phyloP scores from a whole-genome alignment of 1,284 basidiomycete genomes.

The Malassezia obtusa region DNA sequence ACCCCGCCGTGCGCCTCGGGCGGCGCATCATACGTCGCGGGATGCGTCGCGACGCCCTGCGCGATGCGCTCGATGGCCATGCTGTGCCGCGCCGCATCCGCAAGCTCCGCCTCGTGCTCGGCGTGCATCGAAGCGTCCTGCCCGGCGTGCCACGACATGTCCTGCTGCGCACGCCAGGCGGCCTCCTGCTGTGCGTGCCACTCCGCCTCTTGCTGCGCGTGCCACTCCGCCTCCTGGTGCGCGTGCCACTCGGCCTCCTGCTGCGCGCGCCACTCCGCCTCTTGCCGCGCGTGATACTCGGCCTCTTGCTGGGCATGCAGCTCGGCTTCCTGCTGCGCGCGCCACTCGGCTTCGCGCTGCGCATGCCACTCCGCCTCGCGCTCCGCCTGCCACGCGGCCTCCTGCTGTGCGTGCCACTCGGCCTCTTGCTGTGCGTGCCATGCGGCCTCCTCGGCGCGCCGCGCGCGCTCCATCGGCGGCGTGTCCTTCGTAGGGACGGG shows the following conservation, averaged over 20 bases:
- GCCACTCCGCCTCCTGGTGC: slow-evolving; percentile 1
- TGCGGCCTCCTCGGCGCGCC: not conserved
- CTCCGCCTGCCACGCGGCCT: not conserved
- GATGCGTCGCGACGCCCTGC: no score
- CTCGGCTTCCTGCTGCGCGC: not conserved
- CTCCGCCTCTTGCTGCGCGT: not conserved
- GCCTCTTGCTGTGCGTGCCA: not conserved
- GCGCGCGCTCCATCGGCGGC: not conserved
- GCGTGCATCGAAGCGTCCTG: not conserved
- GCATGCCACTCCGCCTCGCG: not conserved
- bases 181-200: not conserved
- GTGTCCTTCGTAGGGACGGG: not conserved
- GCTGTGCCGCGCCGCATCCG: no score
- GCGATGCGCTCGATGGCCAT: not conserved
- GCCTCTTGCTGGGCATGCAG: not conserved
- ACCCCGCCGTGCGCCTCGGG: not conserved
- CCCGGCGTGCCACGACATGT: not conserved
- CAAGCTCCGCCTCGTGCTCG: slow-evolving; percentile 3
- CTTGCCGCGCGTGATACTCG: not conserved
- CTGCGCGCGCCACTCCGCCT: not conserved
- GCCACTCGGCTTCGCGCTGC: not conserved
- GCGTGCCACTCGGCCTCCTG: not conserved
- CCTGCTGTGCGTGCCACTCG: not conserved
- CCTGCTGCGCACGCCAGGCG: not conserved
- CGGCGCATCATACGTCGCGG: not conserved